A percentile compares a stretch with the other conserved stretches of the same genome.
These are phyloP conservation scores for Plasmodium inui DNA, from an alignment of 169 alveolate species.

Conservation along the genomic window DNA sequence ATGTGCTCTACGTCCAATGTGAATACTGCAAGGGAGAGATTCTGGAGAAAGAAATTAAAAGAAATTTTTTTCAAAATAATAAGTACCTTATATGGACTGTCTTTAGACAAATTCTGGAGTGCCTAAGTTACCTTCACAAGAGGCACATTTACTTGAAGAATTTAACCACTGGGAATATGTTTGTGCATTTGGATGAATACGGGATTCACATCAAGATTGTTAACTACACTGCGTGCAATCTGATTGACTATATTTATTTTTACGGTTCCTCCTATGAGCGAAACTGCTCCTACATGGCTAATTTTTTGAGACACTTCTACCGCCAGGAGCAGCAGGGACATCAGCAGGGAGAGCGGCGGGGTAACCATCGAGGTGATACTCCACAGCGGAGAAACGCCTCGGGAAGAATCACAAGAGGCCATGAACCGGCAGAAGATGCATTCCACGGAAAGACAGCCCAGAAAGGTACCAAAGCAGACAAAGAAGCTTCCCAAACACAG, in stretches of 20 bases:
- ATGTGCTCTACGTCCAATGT: conserved; percentile 52
- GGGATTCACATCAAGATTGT: conserved; percentile 58
- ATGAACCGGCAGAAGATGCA: neutral
- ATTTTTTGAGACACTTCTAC: neutral
- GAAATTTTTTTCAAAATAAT: conserved; percentile 44
- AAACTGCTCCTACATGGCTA: conserved; percentile 3
- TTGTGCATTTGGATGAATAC: conserved; percentile 43
- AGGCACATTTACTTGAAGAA: conserved; percentile 39
- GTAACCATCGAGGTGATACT: neutral
- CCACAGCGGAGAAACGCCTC: neutral
- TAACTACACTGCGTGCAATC: conserved; percentile 42
- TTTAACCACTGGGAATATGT: conserved; percentile 45
- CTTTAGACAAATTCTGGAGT: conserved; percentile 55
- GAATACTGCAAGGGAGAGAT: conserved; percentile 69
- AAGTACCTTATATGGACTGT: conserved; percentile 61
- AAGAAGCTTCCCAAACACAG: neutral
- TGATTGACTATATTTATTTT: conserved; percentile 56
- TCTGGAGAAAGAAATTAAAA: conserved; percentile 52
- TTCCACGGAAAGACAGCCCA: neutral
- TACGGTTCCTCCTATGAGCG: conserved; percentile 21
- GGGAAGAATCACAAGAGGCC: neutral
- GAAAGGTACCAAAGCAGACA: neutral
- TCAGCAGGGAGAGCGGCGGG: neutral
- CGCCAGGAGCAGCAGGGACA: neutral
- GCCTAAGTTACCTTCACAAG: conserved; percentile 54